Conservation (phyloP, 202 grass and related monocot genomes). For the Bolboschoenoplectus hybrid region DNA sequence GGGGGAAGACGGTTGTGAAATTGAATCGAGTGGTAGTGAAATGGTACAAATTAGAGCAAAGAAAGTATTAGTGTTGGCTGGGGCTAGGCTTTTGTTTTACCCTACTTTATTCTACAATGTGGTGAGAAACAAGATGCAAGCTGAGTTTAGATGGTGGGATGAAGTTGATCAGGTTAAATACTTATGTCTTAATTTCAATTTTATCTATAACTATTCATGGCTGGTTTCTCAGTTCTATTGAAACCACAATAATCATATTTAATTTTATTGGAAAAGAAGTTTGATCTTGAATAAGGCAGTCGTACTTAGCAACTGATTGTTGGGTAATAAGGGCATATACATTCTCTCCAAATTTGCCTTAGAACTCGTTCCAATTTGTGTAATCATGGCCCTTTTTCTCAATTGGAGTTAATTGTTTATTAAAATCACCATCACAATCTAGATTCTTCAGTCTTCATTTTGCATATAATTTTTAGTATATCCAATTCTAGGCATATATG, state of each 20-base stretch:
- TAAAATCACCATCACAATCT: background rate
- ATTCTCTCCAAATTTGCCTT: background rate
- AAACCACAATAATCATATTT: background rate
- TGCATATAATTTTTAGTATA: slow-evolving; percentile 1
- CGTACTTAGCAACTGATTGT: background rate
- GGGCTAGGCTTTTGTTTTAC: slow-evolving; percentile 83
- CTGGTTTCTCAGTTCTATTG: background rate
- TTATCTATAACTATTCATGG: background rate
- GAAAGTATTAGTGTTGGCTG: slow-evolving; percentile 65
- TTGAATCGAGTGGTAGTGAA: slow-evolving; percentile 28
- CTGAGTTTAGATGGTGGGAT: slow-evolving; percentile 98
- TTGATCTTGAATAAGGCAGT: background rate
- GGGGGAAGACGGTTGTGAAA: slow-evolving; percentile 39
- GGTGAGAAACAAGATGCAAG: slow-evolving; percentile 74
- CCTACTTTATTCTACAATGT: slow-evolving; percentile 92
- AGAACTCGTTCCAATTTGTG: background rate
- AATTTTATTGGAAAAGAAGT: background rate
- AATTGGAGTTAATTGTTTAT: background rate
- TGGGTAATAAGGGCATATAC: background rate
- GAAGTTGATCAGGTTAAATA: slow-evolving; percentile 72
- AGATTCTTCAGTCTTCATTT: background rate
- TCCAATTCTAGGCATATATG: background rate
- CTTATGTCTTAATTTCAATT: background rate
- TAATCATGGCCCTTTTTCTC: background rate
- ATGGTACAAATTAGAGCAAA: slow-evolving; percentile 58